Conservation (phyloP, 805 yeast genomes). For the Wickerhamiella alocasiicola region DNA sequence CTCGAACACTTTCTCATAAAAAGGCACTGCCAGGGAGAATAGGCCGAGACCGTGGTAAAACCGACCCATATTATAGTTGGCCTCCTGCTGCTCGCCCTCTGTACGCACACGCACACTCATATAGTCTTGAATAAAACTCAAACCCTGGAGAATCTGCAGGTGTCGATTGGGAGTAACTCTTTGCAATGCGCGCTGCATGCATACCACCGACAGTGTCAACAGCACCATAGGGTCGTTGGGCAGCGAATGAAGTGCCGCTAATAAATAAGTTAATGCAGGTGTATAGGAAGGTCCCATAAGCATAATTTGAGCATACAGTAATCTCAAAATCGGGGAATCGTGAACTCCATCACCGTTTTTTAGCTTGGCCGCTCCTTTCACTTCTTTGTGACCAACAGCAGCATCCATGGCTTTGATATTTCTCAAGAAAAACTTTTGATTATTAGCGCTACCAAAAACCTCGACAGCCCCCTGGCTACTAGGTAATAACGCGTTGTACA, state of each 20-base stretch:
- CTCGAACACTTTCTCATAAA: conserved; percentile 55
- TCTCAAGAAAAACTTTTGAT: conserved; percentile 80
- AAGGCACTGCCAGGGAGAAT: conserved; percentile 55
- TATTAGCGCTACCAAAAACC: conserved; percentile 60
- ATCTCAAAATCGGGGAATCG: conserved; percentile 50
- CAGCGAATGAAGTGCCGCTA: conserved; percentile 53
- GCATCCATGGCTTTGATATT: conserved; percentile 86
- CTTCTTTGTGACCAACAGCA: conserved; percentile 37
- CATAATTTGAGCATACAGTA: conserved; percentile 68
- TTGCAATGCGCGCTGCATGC: conserved; percentile 85
- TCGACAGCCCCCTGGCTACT: conserved; percentile 49
- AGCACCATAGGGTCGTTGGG: conserved; percentile 71
- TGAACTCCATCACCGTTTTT: conserved; percentile 21
- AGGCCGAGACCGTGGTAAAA: conserved; percentile 76
- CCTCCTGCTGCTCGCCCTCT: conserved; percentile 46
- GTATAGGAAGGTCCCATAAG: conserved; percentile 73
- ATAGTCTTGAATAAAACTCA: conserved; percentile 67
- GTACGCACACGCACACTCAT: conserved; percentile 34
- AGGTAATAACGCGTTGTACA: conserved; percentile 55
- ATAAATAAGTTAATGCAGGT: conserved; percentile 67
- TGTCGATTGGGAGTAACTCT: conserved; percentile 77
- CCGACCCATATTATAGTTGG: conserved; percentile 71
- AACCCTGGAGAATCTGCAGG: conserved; percentile 75
- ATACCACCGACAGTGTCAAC: conserved; percentile 62
- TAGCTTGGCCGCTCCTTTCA: conserved; percentile 71